Percentiles rank a stretch among this genome's conserved stretches.
These are phyloP conservation scores for Smithsoniella earleae DNA, from an alignment of 163 green algal genomes.

Conservation along the genomic window DNA sequence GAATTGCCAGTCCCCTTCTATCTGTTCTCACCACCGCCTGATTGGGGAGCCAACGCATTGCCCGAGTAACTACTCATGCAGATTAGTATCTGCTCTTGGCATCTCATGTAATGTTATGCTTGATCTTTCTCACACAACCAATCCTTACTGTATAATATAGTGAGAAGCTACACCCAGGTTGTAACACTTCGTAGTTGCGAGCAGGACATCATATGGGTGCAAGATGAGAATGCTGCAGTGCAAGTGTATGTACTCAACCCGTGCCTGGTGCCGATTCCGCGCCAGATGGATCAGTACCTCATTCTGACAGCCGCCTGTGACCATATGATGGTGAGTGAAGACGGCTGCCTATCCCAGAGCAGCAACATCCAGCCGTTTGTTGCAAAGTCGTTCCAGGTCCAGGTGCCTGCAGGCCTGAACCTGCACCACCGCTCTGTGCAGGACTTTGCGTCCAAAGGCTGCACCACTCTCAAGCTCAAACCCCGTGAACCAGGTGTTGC, in stretches of 20 bases:
- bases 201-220: constrained; percentile 26
- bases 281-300: constrained; percentile 27
- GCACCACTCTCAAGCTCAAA: constrained; percentile 15
- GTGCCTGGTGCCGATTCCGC: constrained; percentile 20
- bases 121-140: too few species aligned
- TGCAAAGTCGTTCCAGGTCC: constrained; percentile 23
- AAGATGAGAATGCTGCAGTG: constrained; percentile 27
- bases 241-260: constrained; percentile 30
- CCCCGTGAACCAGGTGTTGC: constrained; percentile 6
- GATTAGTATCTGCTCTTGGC: too few species aligned
- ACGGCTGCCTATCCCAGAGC: constrained; percentile 8
- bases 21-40: too few species aligned
- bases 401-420: constrained; percentile 27
- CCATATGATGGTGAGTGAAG: background rate
- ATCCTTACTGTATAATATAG: too few species aligned
- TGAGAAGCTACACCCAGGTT: too few species aligned
- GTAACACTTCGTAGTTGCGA: too few species aligned
- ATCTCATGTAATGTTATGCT: too few species aligned
- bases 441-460: constrained; percentile 22
- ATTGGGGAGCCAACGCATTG: too few species aligned
- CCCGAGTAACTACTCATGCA: too few species aligned
- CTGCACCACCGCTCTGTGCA: constrained; percentile 25
- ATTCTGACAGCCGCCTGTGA: constrained; percentile 27
- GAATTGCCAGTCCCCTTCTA: too few species aligned
- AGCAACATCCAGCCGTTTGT: constrained; percentile 5